These are phyloP conservation scores for Podospora anserina DNA, from an alignment of 495 filamentous ascomycete species.

Conservation along the genomic window DNA sequence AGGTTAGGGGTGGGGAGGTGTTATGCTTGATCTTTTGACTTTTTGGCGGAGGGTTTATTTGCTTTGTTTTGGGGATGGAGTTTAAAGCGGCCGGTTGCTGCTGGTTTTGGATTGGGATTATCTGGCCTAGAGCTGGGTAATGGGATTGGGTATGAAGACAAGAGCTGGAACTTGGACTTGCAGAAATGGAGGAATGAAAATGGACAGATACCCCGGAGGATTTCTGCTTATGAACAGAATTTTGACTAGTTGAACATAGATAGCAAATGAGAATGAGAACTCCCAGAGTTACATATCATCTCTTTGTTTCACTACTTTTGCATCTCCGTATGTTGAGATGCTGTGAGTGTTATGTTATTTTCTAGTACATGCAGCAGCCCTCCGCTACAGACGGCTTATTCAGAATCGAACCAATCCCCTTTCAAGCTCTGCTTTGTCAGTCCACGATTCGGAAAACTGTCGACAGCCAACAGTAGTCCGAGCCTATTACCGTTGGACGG, in stretches of 20 bases:
- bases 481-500: constrained; percentile 4
- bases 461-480: neutral
- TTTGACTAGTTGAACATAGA: no score
- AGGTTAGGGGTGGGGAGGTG: constrained; percentile 34
- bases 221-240: neutral
- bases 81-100: neutral
- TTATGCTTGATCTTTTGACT: constrained; percentile 35
- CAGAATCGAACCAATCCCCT: neutral
- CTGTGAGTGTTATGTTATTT: no score
- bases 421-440: neutral
- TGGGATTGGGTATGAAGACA: neutral
- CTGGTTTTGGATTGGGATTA: neutral
- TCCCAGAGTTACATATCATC: no score
- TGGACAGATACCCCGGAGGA: neutral
- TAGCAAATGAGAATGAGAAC: no score
- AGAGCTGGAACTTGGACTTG: neutral
- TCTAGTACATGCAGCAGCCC: neutral
- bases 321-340: no score
- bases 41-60: neutral
- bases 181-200: neutral
- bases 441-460: neutral
- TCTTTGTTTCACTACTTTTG: no score
- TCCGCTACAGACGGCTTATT: neutral
- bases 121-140: neutral
- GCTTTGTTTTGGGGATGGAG: neutral